Evolutionary conservation across 257 asterid genomes (phyloP).

Genomic region (Capsicum baccatum): DNA sequence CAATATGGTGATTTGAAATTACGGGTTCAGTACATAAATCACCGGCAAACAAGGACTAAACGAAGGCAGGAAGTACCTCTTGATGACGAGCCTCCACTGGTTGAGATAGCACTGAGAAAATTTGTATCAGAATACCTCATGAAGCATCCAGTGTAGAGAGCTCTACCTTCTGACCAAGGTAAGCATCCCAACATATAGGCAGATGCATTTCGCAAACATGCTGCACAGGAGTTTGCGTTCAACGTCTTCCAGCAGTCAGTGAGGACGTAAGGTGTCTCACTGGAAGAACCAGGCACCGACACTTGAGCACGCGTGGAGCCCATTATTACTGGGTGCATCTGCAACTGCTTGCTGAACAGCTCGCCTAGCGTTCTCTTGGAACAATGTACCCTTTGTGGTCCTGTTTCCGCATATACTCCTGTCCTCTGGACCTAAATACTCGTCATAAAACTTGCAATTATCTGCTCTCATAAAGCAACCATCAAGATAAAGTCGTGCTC

Average conservation of each 20-base stretch:
- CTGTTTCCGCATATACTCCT: constrained; percentile 53
- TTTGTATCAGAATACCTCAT: constrained; percentile 65
- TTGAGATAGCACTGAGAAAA: constrained; percentile 58
- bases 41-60: not conserved
- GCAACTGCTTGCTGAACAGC: constrained; percentile 51
- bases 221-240: constrained; percentile 45
- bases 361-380: constrained; percentile 41
- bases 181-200: constrained; percentile 51
- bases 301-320: constrained; percentile 54
- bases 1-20: not conserved
- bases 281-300: constrained; percentile 36
- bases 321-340: constrained; percentile 46
- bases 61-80: constrained; percentile 23
- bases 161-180: constrained; percentile 68
- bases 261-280: constrained; percentile 52
- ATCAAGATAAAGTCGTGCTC: constrained; percentile 34
- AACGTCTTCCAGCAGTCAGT: constrained; percentile 72
- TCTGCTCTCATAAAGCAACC: constrained; percentile 38
- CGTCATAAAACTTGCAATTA: constrained; percentile 31
- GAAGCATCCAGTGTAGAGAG: constrained; percentile 66
- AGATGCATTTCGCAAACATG: constrained; percentile 65
- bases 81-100: constrained; percentile 2
- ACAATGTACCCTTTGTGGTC: constrained; percentile 42
- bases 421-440: constrained; percentile 50
- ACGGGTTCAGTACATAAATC: not conserved